Percentiles rank a stretch among this genome's conserved stretches.
These are phyloP conservation scores for Parasitella parasitica DNA, from an alignment of 371 early-diverging fungal genomes.

Conservation along the genomic window DNA sequence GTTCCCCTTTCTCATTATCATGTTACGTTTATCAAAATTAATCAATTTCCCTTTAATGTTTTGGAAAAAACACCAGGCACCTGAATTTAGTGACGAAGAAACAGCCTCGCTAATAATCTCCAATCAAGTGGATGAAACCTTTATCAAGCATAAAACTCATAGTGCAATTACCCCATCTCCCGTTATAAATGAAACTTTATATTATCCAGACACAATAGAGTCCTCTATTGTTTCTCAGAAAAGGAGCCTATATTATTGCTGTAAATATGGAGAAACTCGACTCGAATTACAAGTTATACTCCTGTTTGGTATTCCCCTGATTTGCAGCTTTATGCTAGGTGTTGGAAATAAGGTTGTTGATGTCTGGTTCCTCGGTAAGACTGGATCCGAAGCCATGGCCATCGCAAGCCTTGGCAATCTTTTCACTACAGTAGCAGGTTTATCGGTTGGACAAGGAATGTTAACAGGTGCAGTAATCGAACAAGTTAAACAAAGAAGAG, in stretches of 20 bases:
- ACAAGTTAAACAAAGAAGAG: no score
- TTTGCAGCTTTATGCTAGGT: conserved; percentile 32
- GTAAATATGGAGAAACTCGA: not conserved
- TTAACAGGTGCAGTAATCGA: conserved; percentile 38
- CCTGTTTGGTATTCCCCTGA: conserved; percentile 25
- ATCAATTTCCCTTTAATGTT: not conserved
- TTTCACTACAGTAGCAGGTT: conserved; percentile 32
- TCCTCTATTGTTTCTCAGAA: not conserved
- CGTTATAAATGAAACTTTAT: not conserved
- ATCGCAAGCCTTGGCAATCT: conserved; percentile 34
- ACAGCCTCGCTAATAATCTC: not conserved
- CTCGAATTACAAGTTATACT: not conserved
- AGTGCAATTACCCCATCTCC: not conserved
- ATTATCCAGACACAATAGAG: not conserved
- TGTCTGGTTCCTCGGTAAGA: conserved; percentile 36
- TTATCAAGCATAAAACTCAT: not conserved
- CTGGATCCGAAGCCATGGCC: conserved; percentile 32
- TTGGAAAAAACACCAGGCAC: not conserved
- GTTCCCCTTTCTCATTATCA: not conserved
- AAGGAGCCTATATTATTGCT: not conserved
- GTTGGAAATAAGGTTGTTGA: conserved; percentile 31
- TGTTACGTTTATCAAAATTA: conserved; percentile 4
- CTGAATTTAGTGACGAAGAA: conserved; percentile 1
- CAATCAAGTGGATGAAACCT: not conserved
- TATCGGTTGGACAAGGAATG: conserved; percentile 39